Evolutionary conservation across 768 basidiomycete genomes (phyloP), one percentile per base, ranked within the genome.

Genomic region (Imleria badia): DNA sequence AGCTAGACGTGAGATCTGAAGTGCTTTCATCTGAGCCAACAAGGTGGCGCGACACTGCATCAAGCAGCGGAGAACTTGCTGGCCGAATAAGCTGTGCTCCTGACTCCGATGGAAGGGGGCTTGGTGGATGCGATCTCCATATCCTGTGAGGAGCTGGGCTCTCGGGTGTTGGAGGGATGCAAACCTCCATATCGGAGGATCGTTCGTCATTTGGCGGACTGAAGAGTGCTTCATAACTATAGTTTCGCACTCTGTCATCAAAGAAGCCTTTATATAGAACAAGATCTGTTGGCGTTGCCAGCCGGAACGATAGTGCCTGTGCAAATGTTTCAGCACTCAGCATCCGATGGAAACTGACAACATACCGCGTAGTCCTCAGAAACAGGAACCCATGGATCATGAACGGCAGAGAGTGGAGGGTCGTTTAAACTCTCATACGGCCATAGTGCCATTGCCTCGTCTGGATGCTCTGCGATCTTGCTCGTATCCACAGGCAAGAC

Each of bases 401-500:
- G 45, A 49, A 34, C 48, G 19, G 54, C 58, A 35, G 65, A 57
- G 55, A 56, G 47, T 26, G 52, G 55, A 47, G 22, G n/a, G 10
- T 53, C 48, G 29, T 41, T 29, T 23, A 44, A 36, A 9, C 15
- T 52, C 33, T 51, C 55, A 34, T 46, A 46, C 68, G 70, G 36
- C 70, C 69, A 65, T 76, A 75, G 6, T 29, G n/a, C 23, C 19
- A 11, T 36, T 75, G 73, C 71, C 61, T 80, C 79, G 36, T 78
- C 79, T 26, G 78, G 72, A 59, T 76, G 80, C 60, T 80, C 80
- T 55, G 73, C 74, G 19, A 74, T 47, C 45, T 45, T 48, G 40
- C 45, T 39, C n/a, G 45, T 31, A 41, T 62, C 49, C 22, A 91
- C 71, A 2, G 78, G 75, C 46, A 73, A 74, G 6, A 92, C 86